A percentile compares a stretch with the other conserved stretches of the same genome.
Conservation (phyloP, 768 basidiomycete genomes). For the Austroboletus festivus region DNA sequence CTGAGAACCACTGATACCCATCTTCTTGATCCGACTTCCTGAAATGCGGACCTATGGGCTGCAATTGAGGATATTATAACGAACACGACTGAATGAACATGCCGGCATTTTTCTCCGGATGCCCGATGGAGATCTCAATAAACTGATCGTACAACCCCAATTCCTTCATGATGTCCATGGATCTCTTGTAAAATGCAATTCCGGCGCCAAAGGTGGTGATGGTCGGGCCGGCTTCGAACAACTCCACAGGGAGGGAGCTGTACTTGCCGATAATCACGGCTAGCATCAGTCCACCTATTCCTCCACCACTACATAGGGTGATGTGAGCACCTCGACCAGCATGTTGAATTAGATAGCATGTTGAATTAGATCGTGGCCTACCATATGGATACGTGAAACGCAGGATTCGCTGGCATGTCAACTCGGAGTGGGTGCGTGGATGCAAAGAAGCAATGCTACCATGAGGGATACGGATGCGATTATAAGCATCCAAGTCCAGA, state of each 20-base stretch:
- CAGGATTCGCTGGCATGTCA: no score
- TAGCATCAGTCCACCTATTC: slow-evolving; percentile 36
- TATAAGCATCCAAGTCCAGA: no score
- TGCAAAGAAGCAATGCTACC: no score
- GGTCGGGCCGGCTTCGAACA: slow-evolving; percentile 41
- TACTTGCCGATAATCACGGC: slow-evolving; percentile 30
- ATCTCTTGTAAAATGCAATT: slow-evolving; percentile 46
- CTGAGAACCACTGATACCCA: slow-evolving; percentile 29
- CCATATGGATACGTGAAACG: no score
- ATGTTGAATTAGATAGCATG: no score
- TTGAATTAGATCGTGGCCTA: no score
- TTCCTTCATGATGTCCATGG: slow-evolving; percentile 38
- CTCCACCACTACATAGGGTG: slow-evolving; percentile 35
- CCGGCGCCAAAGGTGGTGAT: slow-evolving; percentile 46
- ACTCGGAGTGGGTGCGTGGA: no score
- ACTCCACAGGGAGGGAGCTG: slow-evolving; percentile 30
- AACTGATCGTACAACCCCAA: slow-evolving; percentile 39
- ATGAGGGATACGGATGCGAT: no score
- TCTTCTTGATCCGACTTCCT: slow-evolving; percentile 35
- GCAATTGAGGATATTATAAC: background rate
- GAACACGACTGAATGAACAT: background rate
- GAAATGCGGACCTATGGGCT: slow-evolving; percentile 21
- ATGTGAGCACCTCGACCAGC: background rate
- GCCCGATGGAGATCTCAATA: slow-evolving; percentile 10
- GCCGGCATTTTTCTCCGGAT: slow-evolving; percentile 23